Percentiles rank a stretch among this genome's conserved stretches.
Conservation (phyloP, 2,329 filamentous ascomycete species). For the Geosmithia putterillii region DNA sequence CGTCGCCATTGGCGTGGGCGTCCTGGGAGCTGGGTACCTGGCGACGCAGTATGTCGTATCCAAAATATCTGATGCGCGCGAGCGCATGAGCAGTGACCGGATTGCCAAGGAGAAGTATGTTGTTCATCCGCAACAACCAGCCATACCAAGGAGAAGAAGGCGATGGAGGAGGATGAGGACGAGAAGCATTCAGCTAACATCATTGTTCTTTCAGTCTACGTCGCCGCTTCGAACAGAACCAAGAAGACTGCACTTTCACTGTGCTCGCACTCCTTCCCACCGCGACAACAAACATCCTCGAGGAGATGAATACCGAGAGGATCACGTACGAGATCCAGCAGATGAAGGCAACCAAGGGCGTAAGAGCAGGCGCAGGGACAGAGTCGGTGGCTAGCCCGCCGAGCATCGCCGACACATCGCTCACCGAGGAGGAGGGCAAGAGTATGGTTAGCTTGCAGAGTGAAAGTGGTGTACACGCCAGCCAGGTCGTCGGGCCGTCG, state of each 20-base stretch:
- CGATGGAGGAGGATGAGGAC: no score
- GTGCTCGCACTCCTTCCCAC: constrained; percentile 92
- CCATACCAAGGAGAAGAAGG: constrained; percentile 2
- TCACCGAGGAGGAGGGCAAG: constrained; percentile 72
- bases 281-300: constrained; percentile 77
- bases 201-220: constrained; percentile 75
- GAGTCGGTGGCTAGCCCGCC: constrained; percentile 36
- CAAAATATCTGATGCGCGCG: constrained; percentile 85
- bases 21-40: constrained; percentile 82
- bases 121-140: background rate
- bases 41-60: constrained; percentile 84
- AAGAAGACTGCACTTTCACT: constrained; percentile 96
- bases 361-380: constrained; percentile 40
- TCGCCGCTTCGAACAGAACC: constrained; percentile 95
- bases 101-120: constrained; percentile 92
- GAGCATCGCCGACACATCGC: constrained; percentile 55
- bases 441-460: constrained; percentile 67
- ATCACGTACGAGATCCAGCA: constrained; percentile 90
- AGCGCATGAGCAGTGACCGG: constrained; percentile 92
- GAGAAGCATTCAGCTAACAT: no score
- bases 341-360: constrained; percentile 59
- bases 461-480: constrained; percentile 73
- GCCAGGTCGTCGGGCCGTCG: constrained; percentile 53
- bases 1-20: constrained; percentile 75
- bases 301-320: constrained; percentile 79